These are phyloP conservation scores for Albophoma yamanashiensis DNA, from an alignment of 2,329 filamentous ascomycete species.

Conservation along the genomic window DNA sequence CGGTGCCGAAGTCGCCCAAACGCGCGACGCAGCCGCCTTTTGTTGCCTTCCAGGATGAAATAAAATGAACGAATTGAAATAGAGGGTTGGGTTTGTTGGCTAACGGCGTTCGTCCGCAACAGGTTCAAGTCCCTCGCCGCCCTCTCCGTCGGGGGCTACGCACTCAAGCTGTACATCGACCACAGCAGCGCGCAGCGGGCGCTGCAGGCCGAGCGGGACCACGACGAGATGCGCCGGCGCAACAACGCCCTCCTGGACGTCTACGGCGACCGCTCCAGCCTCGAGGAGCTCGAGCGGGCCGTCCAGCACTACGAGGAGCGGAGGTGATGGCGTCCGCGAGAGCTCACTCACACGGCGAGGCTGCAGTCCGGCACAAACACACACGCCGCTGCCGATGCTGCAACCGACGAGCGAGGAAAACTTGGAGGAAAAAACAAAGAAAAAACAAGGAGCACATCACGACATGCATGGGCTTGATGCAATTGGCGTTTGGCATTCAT, in stretches of 20 bases:
- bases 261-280: constrained; percentile 37
- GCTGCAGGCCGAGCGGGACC: constrained; percentile 21
- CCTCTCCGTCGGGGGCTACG: constrained; percentile 22
- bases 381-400: too few relatives aligned
- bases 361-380: too few relatives aligned
- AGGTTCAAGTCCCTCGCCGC: constrained; percentile 12
- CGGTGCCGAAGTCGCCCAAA: background rate
- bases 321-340: constrained; percentile 4
- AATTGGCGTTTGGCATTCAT: background rate
- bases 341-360: too few relatives aligned
- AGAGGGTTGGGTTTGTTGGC: background rate
- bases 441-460: background rate
- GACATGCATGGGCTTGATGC: background rate
- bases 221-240: constrained; percentile 21
- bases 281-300: constrained; percentile 37
- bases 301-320: constrained; percentile 33
- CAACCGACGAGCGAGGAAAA: background rate
- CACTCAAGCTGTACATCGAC: constrained; percentile 21
- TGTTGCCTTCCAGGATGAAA: too few relatives aligned
- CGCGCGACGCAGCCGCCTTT: too few relatives aligned
- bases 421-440: too few relatives aligned
- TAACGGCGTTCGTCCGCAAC: constrained; percentile 1
- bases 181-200: constrained; percentile 14
- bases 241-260: constrained; percentile 35
- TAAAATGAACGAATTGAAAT: background rate